Percentiles rank a stretch among this genome's conserved stretches.
phyloP scores from a whole-genome alignment of 192 early-diverging fungal species.

The Phycomyces blakesleeanus region DNA sequence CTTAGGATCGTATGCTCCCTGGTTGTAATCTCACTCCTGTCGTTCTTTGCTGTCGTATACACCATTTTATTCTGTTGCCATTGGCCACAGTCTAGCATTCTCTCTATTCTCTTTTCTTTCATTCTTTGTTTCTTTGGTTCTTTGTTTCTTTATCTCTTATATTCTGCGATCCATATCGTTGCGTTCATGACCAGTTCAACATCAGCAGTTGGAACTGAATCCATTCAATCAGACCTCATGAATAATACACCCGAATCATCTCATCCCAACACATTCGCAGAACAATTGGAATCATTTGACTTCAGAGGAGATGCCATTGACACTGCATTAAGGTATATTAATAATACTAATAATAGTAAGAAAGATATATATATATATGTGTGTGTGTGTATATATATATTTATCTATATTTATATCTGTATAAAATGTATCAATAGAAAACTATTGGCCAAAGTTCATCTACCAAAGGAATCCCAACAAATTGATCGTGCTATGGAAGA shows the following conservation, averaged over 20 bases:
- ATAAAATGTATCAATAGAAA: conserved; percentile 41
- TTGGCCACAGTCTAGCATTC: no score
- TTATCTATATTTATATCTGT: background rate
- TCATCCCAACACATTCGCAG: conserved; percentile 1
- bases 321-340: conserved; percentile 31
- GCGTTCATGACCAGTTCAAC: background rate
- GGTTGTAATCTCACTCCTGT: no score
- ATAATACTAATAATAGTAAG: background rate
- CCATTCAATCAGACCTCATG: background rate
- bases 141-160: background rate
- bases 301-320: conserved; percentile 36
- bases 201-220: background rate
- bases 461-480: conserved; percentile 81
- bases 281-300: conserved; percentile 28
- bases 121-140: background rate
- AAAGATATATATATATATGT: background rate
- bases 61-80: no score
- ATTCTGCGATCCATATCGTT: no score
- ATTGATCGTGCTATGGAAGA: conserved; percentile 76
- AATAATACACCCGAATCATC: background rate
- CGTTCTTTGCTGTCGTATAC: background rate
- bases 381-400: no score
- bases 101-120: background rate
- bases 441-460: conserved; percentile 65
- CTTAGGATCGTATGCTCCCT: no score